Evolutionary conservation across 2,329 filamentous ascomycete species (phyloP).

Genomic region (Akanthomyces muscarius): DNA sequence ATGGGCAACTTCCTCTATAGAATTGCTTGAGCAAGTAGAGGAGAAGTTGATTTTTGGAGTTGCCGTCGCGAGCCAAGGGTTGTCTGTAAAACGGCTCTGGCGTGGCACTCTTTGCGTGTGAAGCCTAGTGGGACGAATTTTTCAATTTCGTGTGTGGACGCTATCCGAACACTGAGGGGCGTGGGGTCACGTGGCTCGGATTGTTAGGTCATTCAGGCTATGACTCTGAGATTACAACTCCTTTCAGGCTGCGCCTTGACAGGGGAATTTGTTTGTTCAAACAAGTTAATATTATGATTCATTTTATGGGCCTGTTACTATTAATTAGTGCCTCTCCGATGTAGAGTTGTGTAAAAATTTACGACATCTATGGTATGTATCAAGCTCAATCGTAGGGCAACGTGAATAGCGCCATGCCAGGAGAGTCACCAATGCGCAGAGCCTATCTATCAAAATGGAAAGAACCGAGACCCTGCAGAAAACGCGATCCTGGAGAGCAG

Average conservation of each 20-base stretch:
- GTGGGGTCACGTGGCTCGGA: conserved; percentile 31
- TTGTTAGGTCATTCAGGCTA: conserved; percentile 28
- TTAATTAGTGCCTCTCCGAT: background rate
- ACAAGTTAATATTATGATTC: no score
- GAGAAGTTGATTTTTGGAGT: conserved; percentile 34
- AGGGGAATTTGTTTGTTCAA: background rate
- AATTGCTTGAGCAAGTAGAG: conserved; percentile 34
- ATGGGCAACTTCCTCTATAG: conserved; percentile 50
- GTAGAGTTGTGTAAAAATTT: background rate
- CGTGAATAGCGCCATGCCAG: background rate
- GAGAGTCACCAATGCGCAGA: no score
- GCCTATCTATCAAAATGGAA: no score
- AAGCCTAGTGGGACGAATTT: conserved; percentile 38
- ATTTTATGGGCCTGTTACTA: background rate
- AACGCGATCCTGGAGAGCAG: no score
- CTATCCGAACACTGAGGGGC: conserved; percentile 41
- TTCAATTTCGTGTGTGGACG: conserved; percentile 45
- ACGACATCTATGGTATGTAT: background rate
- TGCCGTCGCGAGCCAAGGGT: conserved; percentile 37
- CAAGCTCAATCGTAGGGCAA: background rate
- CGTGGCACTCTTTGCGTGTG: conserved; percentile 37
- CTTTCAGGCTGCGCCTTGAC: background rate
- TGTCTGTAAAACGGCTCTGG: conserved; percentile 34
- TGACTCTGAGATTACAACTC: background rate
- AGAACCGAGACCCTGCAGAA: no score